Evolutionary conservation across 2,329 filamentous ascomycete genomes (phyloP).

Genomic region (Rutstroemia sp.): DNA sequence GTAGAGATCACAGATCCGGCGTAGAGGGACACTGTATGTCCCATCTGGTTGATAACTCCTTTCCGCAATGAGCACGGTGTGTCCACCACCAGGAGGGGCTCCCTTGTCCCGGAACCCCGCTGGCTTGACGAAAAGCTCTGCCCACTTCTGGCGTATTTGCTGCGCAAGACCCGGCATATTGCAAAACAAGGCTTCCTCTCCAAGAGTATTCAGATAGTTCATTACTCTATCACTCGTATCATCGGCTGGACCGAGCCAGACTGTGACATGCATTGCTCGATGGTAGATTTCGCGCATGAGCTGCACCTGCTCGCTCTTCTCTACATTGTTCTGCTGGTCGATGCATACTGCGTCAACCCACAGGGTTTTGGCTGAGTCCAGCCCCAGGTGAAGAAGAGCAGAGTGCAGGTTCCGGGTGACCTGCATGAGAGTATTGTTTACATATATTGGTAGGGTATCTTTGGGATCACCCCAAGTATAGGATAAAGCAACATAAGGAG

Average conservation of each 20-base stretch:
- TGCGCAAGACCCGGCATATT: too few species aligned
- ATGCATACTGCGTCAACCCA: not conserved
- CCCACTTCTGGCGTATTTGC: too few species aligned
- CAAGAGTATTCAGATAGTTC: too few species aligned
- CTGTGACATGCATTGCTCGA: not conserved
- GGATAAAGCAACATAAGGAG: not conserved
- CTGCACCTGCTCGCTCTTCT: not conserved
- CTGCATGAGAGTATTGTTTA: not conserved
- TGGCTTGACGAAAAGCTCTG: too few species aligned
- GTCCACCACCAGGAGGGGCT: too few species aligned
- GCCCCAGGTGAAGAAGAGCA: not conserved
- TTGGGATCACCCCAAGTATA: not conserved
- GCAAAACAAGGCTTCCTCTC: too few species aligned
- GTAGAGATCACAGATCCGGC: too few species aligned
- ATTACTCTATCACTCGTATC: too few species aligned
- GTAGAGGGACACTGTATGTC: too few species aligned
- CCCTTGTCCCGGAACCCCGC: too few species aligned
- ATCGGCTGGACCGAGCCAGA: not conserved
- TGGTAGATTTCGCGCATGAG: not conserved
- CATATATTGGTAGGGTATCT: not conserved
- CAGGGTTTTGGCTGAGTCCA: not conserved
- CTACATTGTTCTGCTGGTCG: not conserved
- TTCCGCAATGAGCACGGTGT: too few species aligned
- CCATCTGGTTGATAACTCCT: too few species aligned
- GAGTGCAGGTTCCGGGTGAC: not conserved